phyloP scores from a whole-genome alignment of 116 monocot genomes.

The Zostera marina region DNA sequence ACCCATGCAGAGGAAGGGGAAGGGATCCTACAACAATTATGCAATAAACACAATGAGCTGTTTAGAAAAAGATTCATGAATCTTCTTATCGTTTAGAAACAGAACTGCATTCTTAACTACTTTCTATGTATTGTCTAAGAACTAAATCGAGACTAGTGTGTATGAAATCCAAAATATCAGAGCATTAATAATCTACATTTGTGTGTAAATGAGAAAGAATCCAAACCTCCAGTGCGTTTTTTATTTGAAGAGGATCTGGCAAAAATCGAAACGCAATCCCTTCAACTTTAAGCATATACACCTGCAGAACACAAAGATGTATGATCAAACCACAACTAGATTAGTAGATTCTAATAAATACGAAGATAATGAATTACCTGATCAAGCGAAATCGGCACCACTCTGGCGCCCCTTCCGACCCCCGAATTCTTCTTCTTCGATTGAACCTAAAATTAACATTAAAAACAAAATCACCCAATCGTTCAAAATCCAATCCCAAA shows the following conservation, averaged over 20 bases:
- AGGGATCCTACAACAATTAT: too few species aligned
- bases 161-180: too few species aligned
- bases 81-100: too few species aligned
- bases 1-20: too few species aligned
- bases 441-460: conserved; percentile 42
- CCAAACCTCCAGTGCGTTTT: conserved; percentile 74
- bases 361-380: conserved; percentile 32
- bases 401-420: conserved; percentile 79
- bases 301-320: conserved; percentile 27
- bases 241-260: conserved; percentile 96
- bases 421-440: conserved; percentile 62
- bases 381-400: conserved; percentile 87
- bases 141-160: too few species aligned
- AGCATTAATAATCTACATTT: too few species aligned
- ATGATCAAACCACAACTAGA: neutral
- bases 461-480: neutral
- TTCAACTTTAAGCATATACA: conserved; percentile 96
- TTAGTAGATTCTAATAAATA: neutral
- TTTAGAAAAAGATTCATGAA: too few species aligned
- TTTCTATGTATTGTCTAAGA: too few species aligned
- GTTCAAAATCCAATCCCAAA: neutral
- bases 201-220: neutral
- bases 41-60: too few species aligned
- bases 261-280: conserved; percentile 94
- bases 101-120: too few species aligned